Evolutionary conservation across 2,329 filamentous ascomycete genomes (phyloP).

Genomic region (Coleophoma cylindrospora): DNA sequence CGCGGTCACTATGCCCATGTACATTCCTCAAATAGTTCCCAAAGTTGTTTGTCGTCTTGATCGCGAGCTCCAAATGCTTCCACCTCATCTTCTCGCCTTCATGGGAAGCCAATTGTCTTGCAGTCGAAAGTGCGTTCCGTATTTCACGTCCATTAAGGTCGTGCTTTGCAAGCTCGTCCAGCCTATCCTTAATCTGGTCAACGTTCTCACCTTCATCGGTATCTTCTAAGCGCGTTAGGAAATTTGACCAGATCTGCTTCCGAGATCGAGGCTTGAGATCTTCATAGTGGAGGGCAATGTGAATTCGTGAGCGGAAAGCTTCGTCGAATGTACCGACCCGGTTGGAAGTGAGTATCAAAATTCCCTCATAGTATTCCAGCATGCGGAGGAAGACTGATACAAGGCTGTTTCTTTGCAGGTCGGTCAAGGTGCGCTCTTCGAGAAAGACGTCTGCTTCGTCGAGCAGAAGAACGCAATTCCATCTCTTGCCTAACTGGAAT

Average conservation of each 20-base stretch:
- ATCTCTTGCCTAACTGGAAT: slow-evolving; percentile 10
- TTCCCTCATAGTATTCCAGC: slow-evolving; percentile 13
- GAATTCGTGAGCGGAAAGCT: slow-evolving; percentile 21
- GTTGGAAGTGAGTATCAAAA: slow-evolving; percentile 29
- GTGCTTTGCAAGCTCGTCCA: slow-evolving; percentile 2
- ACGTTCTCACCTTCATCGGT: not conserved
- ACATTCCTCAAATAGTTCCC: slow-evolving; percentile 4
- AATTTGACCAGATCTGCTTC: slow-evolving; percentile 11
- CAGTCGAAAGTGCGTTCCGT: slow-evolving; percentile 9
- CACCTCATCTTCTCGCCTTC: slow-evolving; percentile 4
- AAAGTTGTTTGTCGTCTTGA: slow-evolving; percentile 5
- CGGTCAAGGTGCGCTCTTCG: slow-evolving; percentile 3
- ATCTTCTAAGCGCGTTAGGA: slow-evolving; percentile 17
- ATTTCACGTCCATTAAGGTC: slow-evolving; percentile 11
- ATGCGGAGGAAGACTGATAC: slow-evolving; percentile 6
- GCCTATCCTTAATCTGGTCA: not conserved
- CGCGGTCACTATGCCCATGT: not conserved
- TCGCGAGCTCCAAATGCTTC: slow-evolving; percentile 3
- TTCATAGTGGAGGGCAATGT: slow-evolving; percentile 11
- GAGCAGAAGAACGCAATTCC: slow-evolving; percentile 15
- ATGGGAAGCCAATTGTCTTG: slow-evolving; percentile 10
- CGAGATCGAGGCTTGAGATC: slow-evolving; percentile 11
- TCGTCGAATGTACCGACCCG: slow-evolving; percentile 19
- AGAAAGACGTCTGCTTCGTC: slow-evolving; percentile 21
- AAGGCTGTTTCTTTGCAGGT: slow-evolving; percentile 9